phyloP scores from a whole-genome alignment of 768 basidiomycete genomes.

The Naganishia antarctica region DNA sequence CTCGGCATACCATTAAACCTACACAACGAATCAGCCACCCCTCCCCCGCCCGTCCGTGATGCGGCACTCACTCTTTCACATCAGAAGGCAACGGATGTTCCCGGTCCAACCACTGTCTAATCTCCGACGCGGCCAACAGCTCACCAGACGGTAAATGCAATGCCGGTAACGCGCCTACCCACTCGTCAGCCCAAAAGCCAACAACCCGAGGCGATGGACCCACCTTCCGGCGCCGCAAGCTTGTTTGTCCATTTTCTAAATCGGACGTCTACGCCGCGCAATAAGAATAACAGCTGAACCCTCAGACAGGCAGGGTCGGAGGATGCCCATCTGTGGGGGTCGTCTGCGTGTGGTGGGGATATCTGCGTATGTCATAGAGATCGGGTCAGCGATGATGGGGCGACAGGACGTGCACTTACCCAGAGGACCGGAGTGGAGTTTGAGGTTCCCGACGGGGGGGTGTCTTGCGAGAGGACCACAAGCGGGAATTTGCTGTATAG shows the following conservation, averaged over 20 bases:
- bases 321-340: conserved; percentile 22
- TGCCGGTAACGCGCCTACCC: conserved; percentile 24
- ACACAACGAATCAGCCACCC: not conserved
- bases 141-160: conserved; percentile 6
- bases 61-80: conserved; percentile 22
- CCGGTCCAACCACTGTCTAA: conserved; percentile 27
- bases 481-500: conserved; percentile 28
- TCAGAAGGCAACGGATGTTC: conserved; percentile 22
- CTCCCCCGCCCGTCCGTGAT: not conserved
- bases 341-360: conserved; percentile 13
- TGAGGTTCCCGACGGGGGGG: no score
- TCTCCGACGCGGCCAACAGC: conserved; percentile 18
- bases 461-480: conserved; percentile 28
- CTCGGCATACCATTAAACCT: conserved; percentile 29
- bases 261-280: conserved; percentile 15
- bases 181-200: not conserved
- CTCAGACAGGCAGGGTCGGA: conserved; percentile 21
- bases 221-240: conserved; percentile 25
- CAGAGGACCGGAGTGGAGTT: conserved; percentile 21
- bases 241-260: conserved; percentile 25
- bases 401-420: not conserved
- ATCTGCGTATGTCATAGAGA: not conserved
- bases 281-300: conserved; percentile 24
- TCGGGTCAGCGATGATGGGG: not conserved
- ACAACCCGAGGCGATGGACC: not conserved